A percentile compares a stretch with the other conserved stretches of the same genome.
These are phyloP conservation scores for Lobulomyces angularis DNA, from an alignment of 192 early-diverging fungal genomes.

Conservation along the genomic window DNA sequence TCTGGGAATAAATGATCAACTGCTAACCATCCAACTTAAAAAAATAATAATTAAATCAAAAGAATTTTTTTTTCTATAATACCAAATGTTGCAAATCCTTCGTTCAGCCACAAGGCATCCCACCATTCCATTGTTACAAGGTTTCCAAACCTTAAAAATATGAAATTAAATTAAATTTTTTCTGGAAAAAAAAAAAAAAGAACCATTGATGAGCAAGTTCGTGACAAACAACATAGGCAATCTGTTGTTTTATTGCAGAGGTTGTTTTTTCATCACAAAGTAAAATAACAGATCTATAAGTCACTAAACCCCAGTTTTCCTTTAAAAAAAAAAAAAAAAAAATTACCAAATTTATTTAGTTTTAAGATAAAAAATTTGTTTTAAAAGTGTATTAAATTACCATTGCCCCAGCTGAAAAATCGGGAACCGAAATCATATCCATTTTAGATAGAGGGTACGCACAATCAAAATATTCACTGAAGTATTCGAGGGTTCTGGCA, in stretches of 20 bases:
- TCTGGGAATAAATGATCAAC: slow-evolving; percentile 85
- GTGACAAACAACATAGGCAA: slow-evolving; percentile 86
- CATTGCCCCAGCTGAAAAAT: slow-evolving; percentile 77
- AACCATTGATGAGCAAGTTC: slow-evolving; percentile 79
- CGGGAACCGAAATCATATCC: slow-evolving; percentile 89
- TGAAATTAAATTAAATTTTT: too few relatives aligned
- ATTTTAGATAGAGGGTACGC: slow-evolving; percentile 91
- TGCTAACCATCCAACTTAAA: slow-evolving; percentile 76
- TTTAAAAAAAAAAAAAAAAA: too few relatives aligned
- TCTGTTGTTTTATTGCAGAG: slow-evolving; percentile 64
- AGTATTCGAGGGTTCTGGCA: slow-evolving; percentile 65
- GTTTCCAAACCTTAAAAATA: too few relatives aligned
- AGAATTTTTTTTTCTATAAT: too few relatives aligned
- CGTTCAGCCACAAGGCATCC: slow-evolving; percentile 90
- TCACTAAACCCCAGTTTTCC: slow-evolving; percentile 98
- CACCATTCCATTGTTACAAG: slow-evolving; percentile 96
- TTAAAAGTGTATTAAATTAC: too few relatives aligned
- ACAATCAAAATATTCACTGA: slow-evolving; percentile 73
- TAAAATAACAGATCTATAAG: slow-evolving; percentile 71
- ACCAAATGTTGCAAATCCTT: slow-evolving; percentile 97
- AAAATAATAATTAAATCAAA: too few relatives aligned
- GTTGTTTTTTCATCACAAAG: slow-evolving; percentile 74
- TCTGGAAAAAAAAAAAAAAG: too few relatives aligned
- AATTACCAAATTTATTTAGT: too few relatives aligned
- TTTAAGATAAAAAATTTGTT: too few relatives aligned